Evolutionary conservation across 2,329 filamentous ascomycete species (phyloP).

Genomic region (Scedosporium boydii): DNA sequence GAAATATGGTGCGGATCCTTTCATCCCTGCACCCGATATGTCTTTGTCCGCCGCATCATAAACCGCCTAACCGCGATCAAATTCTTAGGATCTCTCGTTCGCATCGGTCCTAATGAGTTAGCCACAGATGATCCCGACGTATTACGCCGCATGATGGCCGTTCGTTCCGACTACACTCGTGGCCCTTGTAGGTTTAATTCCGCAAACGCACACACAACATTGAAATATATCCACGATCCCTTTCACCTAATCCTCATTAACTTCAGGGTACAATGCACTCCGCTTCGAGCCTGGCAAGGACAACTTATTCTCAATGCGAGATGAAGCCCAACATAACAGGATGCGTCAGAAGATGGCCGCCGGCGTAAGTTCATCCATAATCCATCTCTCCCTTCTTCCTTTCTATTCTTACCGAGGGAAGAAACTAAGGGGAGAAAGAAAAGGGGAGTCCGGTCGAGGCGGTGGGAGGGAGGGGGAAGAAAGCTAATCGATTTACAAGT

Average conservation of each 20-base stretch:
- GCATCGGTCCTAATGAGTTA: slow-evolving; percentile 34
- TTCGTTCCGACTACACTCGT: too few species aligned
- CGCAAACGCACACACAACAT: slow-evolving; percentile 17
- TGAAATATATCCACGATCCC: neutral
- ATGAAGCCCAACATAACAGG: slow-evolving; percentile 35
- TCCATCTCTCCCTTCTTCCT: neutral
- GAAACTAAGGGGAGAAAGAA: too few species aligned
- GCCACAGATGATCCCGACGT: slow-evolving; percentile 39
- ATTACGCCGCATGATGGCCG: slow-evolving; percentile 31
- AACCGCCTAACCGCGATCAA: neutral
- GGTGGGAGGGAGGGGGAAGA: too few species aligned
- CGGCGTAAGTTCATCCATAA: slow-evolving; percentile 27
- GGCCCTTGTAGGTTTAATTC: too few species aligned
- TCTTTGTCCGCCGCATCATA: too few species aligned
- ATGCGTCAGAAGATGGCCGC: slow-evolving; percentile 39
- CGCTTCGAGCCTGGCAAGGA: slow-evolving; percentile 16
- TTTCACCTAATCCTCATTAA: neutral
- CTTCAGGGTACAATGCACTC: neutral
- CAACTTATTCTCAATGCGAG: slow-evolving; percentile 34
- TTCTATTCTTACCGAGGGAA: neutral
- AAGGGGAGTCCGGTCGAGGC: too few species aligned
- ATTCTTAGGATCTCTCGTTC: slow-evolving; percentile 18
- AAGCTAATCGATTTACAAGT: slow-evolving; percentile 16
- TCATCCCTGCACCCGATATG: too few species aligned
- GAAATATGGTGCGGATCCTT: slow-evolving; percentile 1